These are phyloP conservation scores for Cornus controversa DNA, from an alignment of 148 eudicot genomes.

Conservation along the genomic window DNA sequence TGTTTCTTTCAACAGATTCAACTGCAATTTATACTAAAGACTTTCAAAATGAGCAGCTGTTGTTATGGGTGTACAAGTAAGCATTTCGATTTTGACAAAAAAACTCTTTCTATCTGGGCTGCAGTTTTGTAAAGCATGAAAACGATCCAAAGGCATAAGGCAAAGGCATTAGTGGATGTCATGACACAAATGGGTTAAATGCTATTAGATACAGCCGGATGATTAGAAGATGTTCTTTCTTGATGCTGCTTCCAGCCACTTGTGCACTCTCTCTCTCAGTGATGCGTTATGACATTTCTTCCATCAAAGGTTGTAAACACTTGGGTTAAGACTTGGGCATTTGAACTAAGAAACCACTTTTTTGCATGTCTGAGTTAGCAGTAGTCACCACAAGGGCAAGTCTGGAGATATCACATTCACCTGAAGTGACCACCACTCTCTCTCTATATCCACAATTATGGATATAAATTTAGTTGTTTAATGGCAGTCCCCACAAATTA, in stretches of 20 bases:
- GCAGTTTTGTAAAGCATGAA: not conserved
- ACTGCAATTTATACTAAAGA: not conserved
- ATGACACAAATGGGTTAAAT: not conserved
- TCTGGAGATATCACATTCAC: slow-evolving; percentile 23
- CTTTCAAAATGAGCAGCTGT: not conserved
- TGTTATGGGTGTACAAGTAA: not conserved
- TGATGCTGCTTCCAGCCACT: not conserved
- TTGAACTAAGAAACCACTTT: not conserved
- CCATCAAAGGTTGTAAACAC: not conserved
- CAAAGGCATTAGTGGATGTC: not conserved
- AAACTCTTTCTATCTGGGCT: not conserved
- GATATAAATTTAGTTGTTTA: slow-evolving; percentile 45
- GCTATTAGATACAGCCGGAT: not conserved
- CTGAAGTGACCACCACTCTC: slow-evolving; percentile 48
- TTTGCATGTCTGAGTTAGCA: slow-evolving; percentile 28
- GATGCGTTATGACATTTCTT: not conserved
- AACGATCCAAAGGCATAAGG: not conserved
- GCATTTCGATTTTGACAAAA: not conserved
- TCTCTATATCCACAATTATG: slow-evolving; percentile 39
- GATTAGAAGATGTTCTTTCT: not conserved
- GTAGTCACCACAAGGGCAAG: slow-evolving; percentile 47
- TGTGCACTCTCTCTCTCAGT: not conserved
- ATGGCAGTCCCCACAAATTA: slow-evolving; percentile 49
- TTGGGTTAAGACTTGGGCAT: not conserved
- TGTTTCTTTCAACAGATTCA: not conserved